Conservation (phyloP, 108 stramenopile genomes). For the Cyclotella choctawhatcheeana region DNA sequence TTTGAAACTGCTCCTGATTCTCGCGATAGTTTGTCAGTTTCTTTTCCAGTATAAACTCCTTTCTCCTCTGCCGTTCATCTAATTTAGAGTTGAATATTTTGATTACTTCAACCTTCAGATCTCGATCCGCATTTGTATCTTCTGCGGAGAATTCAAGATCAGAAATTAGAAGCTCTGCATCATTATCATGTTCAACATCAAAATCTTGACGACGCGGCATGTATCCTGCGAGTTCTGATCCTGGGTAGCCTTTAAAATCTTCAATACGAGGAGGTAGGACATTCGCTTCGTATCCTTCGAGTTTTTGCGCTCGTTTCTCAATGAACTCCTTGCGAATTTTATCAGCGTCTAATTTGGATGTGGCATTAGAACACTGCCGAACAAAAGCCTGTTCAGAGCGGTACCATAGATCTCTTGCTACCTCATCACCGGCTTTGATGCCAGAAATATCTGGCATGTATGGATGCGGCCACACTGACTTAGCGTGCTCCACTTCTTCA, state of each 20-base stretch:
- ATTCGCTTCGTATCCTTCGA: constrained; percentile 67
- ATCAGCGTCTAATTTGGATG: constrained; percentile 61
- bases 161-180: constrained; percentile 88
- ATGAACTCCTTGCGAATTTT: constrained; percentile 69
- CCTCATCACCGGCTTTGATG: constrained; percentile 71
- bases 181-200: constrained; percentile 96
- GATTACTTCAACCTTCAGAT: constrained; percentile 89
- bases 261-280: constrained; percentile 82
- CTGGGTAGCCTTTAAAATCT: constrained; percentile 69
- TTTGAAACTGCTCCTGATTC: constrained; percentile 65
- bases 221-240: constrained; percentile 84
- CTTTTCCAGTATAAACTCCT: constrained; percentile 81
- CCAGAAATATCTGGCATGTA: constrained; percentile 64
- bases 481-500: constrained; percentile 60
- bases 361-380: constrained; percentile 49
- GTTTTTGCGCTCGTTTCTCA: constrained; percentile 60
- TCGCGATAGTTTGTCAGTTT: constrained; percentile 84
- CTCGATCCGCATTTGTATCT: constrained; percentile 77
- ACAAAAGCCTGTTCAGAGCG: constrained; percentile 81
- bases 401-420: constrained; percentile 75
- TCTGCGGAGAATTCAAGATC: constrained; percentile 91
- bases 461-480: constrained; percentile 68
- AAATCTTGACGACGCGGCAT: constrained; percentile 96
- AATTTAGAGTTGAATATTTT: constrained; percentile 91
- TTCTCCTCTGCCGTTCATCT: constrained; percentile 87